Evolutionary conservation across 2,329 filamentous ascomycete species (phyloP).

Genomic region (Pseudopyrenochaeta lycopersici): DNA sequence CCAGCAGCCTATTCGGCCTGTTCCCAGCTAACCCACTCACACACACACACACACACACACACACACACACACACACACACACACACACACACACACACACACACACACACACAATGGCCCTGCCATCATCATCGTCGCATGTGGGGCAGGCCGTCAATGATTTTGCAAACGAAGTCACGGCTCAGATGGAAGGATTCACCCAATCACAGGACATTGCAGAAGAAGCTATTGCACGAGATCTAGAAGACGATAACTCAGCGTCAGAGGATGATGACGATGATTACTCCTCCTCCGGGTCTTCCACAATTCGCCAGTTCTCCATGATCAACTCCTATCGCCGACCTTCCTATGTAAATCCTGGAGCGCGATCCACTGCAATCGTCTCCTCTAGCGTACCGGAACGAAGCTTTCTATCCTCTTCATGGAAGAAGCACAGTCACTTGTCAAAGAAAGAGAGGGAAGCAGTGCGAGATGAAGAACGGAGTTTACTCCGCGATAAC

Average conservation of each 20-base stretch:
- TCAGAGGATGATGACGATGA: conserved; percentile 62
- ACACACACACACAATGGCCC: conserved; percentile 30
- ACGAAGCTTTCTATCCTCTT: conserved; percentile 27
- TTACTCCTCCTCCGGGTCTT: conserved; percentile 55
- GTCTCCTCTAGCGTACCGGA: conserved; percentile 65
- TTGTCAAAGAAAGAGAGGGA: conserved; percentile 63
- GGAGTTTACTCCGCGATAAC: conserved; percentile 68
- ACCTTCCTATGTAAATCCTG: conserved; percentile 78
- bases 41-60: too few relatives aligned
- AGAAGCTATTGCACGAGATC: conserved; percentile 49
- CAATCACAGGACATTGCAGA: conserved; percentile 47
- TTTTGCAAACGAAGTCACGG: conserved; percentile 32
- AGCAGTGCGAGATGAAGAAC: conserved; percentile 64
- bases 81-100: too few relatives aligned
- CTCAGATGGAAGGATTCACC: conserved; percentile 42
- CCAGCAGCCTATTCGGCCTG: too few relatives aligned
- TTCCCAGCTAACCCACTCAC: too few relatives aligned
- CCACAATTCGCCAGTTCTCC: conserved; percentile 58
- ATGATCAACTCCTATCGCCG: conserved; percentile 76
- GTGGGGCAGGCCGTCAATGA: conserved; percentile 20
- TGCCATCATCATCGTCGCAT: conserved; percentile 12
- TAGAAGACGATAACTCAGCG: conserved; percentile 58
- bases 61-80: too few relatives aligned
- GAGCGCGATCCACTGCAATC: conserved; percentile 74
- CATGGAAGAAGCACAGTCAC: conserved; percentile 49